Evolutionary conservation across 83 land plant genomes (phyloP), one percentile per base, ranked within the genome.

Genomic region (Diphasiastrum complanatum): DNA sequence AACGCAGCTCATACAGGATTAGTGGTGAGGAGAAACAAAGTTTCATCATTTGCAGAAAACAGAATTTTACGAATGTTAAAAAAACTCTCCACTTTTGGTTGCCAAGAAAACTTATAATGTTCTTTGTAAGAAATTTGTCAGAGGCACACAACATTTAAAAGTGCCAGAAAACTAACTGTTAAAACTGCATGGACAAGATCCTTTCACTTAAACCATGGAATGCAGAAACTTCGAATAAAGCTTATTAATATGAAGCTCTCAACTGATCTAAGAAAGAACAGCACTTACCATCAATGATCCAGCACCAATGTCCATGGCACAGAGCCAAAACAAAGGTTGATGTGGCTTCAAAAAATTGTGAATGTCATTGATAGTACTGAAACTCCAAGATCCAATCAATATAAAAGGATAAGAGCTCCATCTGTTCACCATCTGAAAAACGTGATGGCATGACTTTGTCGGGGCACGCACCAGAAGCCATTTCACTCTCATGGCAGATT

Each of bases 341-440:
- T 74, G 79, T 25, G 97, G 97, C 46, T 78, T 75, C 37, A 91
- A 56, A 60, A 87, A 87, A 45, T 81, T 85, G 76, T 87, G 85
- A 33, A 91, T 75, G 24, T 90, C 77, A 64, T 91, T 87, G 55
- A 91, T 76, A 36, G 97, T 91, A 18, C 82, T 85, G 85, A 87
- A 87, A 30, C 77, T 74, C 95, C 95, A 91, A 4, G 95, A 85
- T 4, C 97, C 97, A 64, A 91, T 87, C 36, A 91, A 68, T 51
- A 91, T 91, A 47, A 91, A 69, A 2, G 95, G 97, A 61, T 91
- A 91, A 68, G 87, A 91, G 14, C 90, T 87, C 90, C 85, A 87
- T 29, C 85, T 61, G 53, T 87, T 87, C 58, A 87, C 38, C 47
- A 88, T 86, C 97, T 91, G 70, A 34, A 61, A 48, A 61, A 43